phyloP scores from a whole-genome alignment of 345 rosid species.

The Carallia pectinifolia region DNA sequence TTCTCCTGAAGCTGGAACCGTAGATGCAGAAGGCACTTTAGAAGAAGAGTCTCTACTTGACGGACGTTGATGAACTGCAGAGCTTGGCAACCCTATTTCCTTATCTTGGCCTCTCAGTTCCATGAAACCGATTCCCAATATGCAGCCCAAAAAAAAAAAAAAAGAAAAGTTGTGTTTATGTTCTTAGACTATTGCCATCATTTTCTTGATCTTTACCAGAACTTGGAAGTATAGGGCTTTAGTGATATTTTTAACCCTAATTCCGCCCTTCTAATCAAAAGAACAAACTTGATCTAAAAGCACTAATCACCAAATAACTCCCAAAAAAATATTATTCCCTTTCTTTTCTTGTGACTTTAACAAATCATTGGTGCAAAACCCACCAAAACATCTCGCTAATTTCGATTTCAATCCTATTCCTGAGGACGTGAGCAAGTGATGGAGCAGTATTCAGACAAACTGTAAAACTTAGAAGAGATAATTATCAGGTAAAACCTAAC shows the following conservation, averaged over 20 bases:
- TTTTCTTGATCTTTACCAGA: constrained; percentile 2
- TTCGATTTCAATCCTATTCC: constrained; percentile 15
- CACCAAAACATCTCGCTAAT: constrained; percentile 40
- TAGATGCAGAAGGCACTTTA: constrained; percentile 21
- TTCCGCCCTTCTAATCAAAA: constrained; percentile 8
- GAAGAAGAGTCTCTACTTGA: constrained; percentile 32
- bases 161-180: too few species aligned
- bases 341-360: constrained; percentile 24
- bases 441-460: constrained; percentile 22
- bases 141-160: not conserved
- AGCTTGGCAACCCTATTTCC: constrained; percentile 30
- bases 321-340: constrained; percentile 9
- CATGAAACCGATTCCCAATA: constrained; percentile 28
- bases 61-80: constrained; percentile 28
- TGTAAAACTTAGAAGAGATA: constrained; percentile 2
- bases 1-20: constrained; percentile 18
- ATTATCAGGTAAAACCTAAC: constrained; percentile 11
- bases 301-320: constrained; percentile 14
- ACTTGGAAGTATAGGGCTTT: not conserved
- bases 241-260: constrained; percentile 26
- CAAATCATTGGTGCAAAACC: constrained; percentile 34
- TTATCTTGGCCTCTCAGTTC: constrained; percentile 40
- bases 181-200: constrained; percentile 4
- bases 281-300: constrained; percentile 18
- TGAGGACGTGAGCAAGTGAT: constrained; percentile 27